Percentiles rank a stretch among this genome's conserved stretches.
Conservation (phyloP, 2,329 filamentous ascomycete genomes). For the Ceratocystis destructans region DNA sequence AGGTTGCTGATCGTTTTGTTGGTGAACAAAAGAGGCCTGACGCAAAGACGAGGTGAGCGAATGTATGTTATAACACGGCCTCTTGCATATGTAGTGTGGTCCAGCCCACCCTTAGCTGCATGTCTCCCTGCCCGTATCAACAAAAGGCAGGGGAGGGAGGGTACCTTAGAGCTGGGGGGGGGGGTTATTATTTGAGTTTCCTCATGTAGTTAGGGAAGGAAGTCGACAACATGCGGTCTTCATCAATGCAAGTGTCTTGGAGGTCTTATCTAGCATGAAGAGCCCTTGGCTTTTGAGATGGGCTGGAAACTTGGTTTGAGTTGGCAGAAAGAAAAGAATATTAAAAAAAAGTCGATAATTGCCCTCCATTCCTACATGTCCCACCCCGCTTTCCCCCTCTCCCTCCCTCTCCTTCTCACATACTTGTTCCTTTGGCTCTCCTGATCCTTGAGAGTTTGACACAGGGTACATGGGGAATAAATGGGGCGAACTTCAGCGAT, state of each 20-base stretch:
- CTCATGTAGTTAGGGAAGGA: too few relatives aligned
- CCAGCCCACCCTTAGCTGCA: background rate
- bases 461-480: slow-evolving; percentile 1
- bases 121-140: background rate
- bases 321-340: too few relatives aligned
- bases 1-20: background rate
- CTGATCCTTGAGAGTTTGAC: slow-evolving; percentile 1
- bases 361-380: background rate
- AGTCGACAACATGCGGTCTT: too few relatives aligned
- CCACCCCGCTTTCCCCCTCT: background rate
- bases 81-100: background rate
- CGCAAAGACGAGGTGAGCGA: background rate
- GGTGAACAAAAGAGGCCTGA: background rate
- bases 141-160: background rate
- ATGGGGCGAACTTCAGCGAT: background rate
- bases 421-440: background rate
- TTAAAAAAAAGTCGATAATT: too few relatives aligned
- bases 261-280: too few relatives aligned
- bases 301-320: too few relatives aligned
- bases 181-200: too few relatives aligned
- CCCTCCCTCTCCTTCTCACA: background rate
- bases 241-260: too few relatives aligned
- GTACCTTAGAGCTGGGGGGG: too few relatives aligned
- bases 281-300: too few relatives aligned
- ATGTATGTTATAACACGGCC: background rate